A percentile compares a stretch with the other conserved stretches of the same genome.
Conservation (phyloP, 331 rosid species). For the Rhamnella rubrinervis region DNA sequence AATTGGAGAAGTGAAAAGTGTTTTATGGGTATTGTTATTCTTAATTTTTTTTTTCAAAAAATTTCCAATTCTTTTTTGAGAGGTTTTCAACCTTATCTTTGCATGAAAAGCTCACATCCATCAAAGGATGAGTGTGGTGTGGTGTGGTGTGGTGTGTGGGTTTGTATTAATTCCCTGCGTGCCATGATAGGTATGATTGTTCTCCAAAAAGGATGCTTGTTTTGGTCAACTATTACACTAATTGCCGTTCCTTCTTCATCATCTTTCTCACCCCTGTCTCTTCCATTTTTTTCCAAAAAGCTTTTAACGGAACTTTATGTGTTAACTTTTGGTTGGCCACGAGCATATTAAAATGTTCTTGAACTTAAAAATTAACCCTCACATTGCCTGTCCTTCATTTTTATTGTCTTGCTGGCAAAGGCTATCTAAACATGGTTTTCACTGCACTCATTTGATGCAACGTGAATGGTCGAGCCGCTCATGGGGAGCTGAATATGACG, state of each 20-base stretch:
- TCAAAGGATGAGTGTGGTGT: constrained; percentile 7
- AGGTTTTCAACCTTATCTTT: constrained; percentile 22
- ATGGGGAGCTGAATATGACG: constrained; percentile 33
- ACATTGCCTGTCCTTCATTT: neutral
- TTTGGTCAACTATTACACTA: constrained; percentile 53
- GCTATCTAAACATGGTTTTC: constrained; percentile 28
- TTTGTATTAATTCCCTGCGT: constrained; percentile 28
- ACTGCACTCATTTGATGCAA: constrained; percentile 38
- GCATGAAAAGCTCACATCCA: constrained; percentile 36
- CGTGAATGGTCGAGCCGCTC: constrained; percentile 41
- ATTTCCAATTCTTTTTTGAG: constrained; percentile 1
- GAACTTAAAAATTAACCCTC: neutral
- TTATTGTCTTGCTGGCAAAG: neutral
- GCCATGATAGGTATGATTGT: constrained; percentile 47
- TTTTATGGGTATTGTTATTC: neutral
- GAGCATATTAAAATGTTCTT: too few relatives aligned
- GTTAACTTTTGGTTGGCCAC: constrained; percentile 15
- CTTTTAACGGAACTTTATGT: neutral
- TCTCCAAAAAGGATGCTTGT: constrained; percentile 38
- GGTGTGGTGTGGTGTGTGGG: constrained; percentile 19
- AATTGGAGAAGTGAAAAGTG: neutral
- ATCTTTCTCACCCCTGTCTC: constrained; percentile 1
- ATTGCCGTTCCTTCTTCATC: constrained; percentile 33
- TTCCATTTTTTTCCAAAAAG: constrained; percentile 3
- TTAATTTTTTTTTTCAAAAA: neutral